phyloP scores from a whole-genome alignment of 805 yeast species.

The Candida lessepsii region DNA sequence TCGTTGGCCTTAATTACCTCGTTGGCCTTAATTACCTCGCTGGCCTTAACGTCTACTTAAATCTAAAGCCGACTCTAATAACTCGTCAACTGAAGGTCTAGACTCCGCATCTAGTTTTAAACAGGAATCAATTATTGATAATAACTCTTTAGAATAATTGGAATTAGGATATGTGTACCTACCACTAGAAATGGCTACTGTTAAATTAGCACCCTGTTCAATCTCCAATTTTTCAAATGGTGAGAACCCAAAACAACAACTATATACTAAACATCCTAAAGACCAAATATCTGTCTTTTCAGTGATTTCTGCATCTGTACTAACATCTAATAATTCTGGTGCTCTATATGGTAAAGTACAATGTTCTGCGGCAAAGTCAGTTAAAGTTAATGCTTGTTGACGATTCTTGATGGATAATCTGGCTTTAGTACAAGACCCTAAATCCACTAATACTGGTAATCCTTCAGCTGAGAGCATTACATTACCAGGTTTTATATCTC shows the following conservation, averaged over 20 bases:
- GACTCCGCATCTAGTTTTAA: conserved; percentile 56
- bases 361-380: conserved; percentile 80
- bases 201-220: conserved; percentile 78
- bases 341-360: conserved; percentile 87
- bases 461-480: conserved; percentile 76
- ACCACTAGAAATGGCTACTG: conserved; percentile 71
- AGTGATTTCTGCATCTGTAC: conserved; percentile 59
- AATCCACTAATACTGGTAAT: conserved; percentile 74
- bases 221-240: conserved; percentile 86
- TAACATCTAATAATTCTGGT: conserved; percentile 83
- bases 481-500: conserved; percentile 88
- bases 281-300: conserved; percentile 91
- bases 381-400: conserved; percentile 70
- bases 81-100: conserved; percentile 64
- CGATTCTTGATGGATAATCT: conserved; percentile 52
- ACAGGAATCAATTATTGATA: conserved; percentile 58
- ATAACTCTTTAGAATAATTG: conserved; percentile 56
- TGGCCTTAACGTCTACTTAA: conserved; percentile 19
- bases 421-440: conserved; percentile 77
- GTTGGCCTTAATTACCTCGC: too few relatives aligned
- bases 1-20: too few relatives aligned
- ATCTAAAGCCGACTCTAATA: conserved; percentile 50
- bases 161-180: conserved; percentile 55
- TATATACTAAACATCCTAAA: conserved; percentile 78
- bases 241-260: conserved; percentile 72